Evolutionary conservation across 2,329 filamentous ascomycete species (phyloP).

Genomic region (Coniochaeta ligniaria): DNA sequence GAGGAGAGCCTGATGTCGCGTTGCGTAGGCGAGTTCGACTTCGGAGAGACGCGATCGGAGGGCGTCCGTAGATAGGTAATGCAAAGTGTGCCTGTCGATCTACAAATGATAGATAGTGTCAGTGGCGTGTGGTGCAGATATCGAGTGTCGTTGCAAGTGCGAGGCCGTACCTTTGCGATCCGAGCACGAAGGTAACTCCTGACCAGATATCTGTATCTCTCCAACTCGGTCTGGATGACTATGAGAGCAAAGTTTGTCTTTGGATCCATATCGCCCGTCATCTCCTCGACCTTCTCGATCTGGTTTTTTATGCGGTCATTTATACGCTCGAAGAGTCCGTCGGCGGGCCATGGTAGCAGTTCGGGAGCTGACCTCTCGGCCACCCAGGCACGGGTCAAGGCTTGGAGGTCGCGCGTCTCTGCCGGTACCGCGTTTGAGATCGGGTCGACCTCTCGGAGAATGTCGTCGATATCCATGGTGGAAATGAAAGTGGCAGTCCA

Average conservation of each 20-base stretch:
- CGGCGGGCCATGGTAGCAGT: slow-evolving; percentile 67
- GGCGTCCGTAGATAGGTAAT: slow-evolving; percentile 56
- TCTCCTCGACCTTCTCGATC: slow-evolving; percentile 33
- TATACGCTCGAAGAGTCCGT: slow-evolving; percentile 73
- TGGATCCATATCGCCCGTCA: slow-evolving; percentile 81
- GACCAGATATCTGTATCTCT: slow-evolving; percentile 87
- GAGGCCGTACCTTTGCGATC: slow-evolving; percentile 67
- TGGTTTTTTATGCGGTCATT: slow-evolving; percentile 49
- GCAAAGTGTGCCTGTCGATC: slow-evolving; percentile 71
- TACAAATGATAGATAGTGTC: slow-evolving; percentile 21
- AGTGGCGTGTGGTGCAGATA: not conserved
- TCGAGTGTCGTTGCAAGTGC: slow-evolving; percentile 7
- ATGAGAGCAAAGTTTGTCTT: slow-evolving; percentile 90
- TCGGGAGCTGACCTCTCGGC: slow-evolving; percentile 87
- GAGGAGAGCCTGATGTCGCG: slow-evolving; percentile 75
- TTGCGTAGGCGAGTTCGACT: slow-evolving; percentile 75
- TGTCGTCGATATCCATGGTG: slow-evolving; percentile 72
- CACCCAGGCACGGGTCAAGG: slow-evolving; percentile 86
- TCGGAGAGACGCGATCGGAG: slow-evolving; percentile 61
- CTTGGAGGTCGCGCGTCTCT: slow-evolving; percentile 71
- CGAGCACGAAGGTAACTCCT: slow-evolving; percentile 74
- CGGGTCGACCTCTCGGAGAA: slow-evolving; percentile 66
- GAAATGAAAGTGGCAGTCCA: not conserved
- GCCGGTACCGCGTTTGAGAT: slow-evolving; percentile 43
- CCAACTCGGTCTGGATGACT: slow-evolving; percentile 91